phyloP scores from a whole-genome alignment of 2,329 filamentous ascomycete species.

The Apiospora marii region DNA sequence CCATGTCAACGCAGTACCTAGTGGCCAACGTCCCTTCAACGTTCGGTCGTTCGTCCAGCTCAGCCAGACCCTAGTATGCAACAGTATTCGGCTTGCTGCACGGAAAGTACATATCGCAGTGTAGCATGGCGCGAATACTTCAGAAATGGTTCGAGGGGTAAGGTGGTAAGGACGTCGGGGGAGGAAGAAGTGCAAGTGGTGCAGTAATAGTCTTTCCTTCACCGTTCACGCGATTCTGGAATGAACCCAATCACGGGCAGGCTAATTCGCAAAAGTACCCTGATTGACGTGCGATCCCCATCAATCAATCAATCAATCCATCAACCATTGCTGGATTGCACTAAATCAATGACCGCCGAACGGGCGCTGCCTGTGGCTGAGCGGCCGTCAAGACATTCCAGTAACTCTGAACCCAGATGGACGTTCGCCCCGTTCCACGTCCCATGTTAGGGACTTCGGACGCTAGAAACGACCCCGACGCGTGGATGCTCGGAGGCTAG shows the following conservation, averaged over 20 bases:
- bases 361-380: conserved; percentile 11
- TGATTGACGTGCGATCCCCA: not conserved
- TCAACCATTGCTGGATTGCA: not conserved
- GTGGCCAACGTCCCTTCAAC: not conserved
- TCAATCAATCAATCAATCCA: not conserved
- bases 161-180: not conserved
- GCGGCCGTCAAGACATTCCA: conserved; percentile 3
- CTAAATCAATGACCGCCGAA: not conserved
- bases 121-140: not conserved
- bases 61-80: not conserved
- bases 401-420: not conserved
- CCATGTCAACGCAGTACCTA: not conserved
- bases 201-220: not conserved
- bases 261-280: not conserved
- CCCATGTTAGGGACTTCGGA: not conserved
- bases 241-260: not conserved
- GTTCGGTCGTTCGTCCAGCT: not conserved
- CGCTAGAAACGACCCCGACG: not conserved
- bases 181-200: not conserved
- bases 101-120: not conserved
- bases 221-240: not conserved
- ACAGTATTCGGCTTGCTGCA: not conserved
- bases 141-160: not conserved
- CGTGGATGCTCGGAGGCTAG: conserved; percentile 14
- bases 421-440: not conserved